Evolutionary conservation across 352 stramenopile species (phyloP), one percentile per base, ranked within the genome.

Genomic region (Globisporangium recalcitrans): DNA sequence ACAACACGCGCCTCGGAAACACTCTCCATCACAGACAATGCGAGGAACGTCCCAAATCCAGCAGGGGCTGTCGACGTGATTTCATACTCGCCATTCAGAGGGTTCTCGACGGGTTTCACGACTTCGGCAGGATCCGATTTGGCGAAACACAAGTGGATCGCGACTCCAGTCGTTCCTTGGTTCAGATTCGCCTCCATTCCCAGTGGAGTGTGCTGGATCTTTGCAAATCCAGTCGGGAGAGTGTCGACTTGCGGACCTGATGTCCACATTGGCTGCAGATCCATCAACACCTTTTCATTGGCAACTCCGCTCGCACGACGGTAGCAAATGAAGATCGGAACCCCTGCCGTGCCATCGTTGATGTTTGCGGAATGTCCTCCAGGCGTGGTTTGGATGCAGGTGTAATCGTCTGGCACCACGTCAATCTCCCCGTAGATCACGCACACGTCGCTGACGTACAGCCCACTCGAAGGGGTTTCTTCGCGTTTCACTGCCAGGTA

Each of bases 371-470:
- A 90, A 56, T 82, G 63, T 3, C 85, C 85, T 0, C 68, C 66
- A 19, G 83, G 78, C n/a, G 87, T 96, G 26, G 70, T 74, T 58
- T 88, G 49, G 6, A 96, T 74, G 59, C 78, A 92, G 22, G 65
- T 87, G 49, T 90, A 96, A 27, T 77, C 65, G 16, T 96, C 87
- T 11, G 87, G 87, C 4, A 95, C 67, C 16, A 81, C 76, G 58
- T 96, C 87, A 34, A 96, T 93, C 38, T 93, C 87, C 3, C 83
- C 84, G 52, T 95, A 96, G 34, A 96, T 88, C 7, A 96, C 82
- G 32, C 76, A 91, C 19, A 95, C 63, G 19, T 95, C 87, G 32
- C 70, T 82, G 26, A 94, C 68, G 38, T 83, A 91, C 3, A 58
- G 44, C 1, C 75, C 80, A 13, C 73, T 57, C 3, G 36, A 56